These are phyloP conservation scores for Heliamphora pulchella DNA, from an alignment of 179 eudicot genomes.

Conservation along the genomic window DNA sequence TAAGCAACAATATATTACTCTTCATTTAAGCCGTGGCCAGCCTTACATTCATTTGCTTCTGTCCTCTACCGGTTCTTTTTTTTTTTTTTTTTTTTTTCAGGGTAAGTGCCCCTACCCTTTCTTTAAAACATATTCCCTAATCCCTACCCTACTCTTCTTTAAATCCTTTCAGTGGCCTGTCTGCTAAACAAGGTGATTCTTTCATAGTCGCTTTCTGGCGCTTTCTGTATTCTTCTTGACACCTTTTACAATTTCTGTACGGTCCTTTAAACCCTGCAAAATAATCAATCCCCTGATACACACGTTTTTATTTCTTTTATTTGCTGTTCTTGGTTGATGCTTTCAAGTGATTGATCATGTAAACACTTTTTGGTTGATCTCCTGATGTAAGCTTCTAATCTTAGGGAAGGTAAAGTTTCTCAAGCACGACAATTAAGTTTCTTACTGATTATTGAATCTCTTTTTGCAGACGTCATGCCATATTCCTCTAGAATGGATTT, in stretches of 20 bases:
- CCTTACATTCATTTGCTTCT: not conserved
- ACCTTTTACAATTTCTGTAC: not conserved
- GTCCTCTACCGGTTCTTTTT: not conserved
- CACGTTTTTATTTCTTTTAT: not conserved
- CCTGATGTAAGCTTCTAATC: not conserved
- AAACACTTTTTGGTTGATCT: not conserved
- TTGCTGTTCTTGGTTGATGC: not conserved
- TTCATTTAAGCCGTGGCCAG: not conserved
- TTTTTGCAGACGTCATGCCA: constrained; percentile 26
- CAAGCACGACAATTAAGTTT: not conserved
- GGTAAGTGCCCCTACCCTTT: not conserved
- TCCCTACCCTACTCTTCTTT: not conserved
- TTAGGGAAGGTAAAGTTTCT: not conserved
- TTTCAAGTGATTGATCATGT: not conserved
- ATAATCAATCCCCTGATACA: not conserved
- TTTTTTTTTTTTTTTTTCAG: not conserved
- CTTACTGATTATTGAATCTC: not conserved
- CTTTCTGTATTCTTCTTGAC: not conserved
- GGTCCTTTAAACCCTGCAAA: not conserved
- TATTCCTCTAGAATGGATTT: constrained; percentile 26
- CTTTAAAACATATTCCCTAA: not conserved
- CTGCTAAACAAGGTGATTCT: not conserved
- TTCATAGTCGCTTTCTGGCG: not conserved
- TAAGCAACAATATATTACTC: not conserved
- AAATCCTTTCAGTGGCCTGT: not conserved